A percentile compares a stretch with the other conserved stretches of the same genome.
Conservation (phyloP, 2,329 filamentous ascomycete genomes). For the Scedosporium apiospermum region DNA sequence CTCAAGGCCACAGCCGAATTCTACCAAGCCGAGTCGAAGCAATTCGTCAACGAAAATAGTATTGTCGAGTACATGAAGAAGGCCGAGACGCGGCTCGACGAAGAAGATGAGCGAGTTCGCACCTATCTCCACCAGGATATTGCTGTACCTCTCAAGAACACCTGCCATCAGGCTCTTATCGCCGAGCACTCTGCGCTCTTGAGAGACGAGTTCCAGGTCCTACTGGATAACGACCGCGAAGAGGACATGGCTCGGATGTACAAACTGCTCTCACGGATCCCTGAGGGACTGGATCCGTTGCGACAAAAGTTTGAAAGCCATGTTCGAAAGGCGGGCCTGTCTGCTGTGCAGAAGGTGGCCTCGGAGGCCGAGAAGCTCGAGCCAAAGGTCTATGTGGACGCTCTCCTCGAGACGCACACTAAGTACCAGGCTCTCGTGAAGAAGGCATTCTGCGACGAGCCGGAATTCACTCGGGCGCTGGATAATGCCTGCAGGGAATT, state of each 20-base stretch:
- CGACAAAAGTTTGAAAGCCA: conserved; percentile 83
- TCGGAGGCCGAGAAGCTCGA: conserved; percentile 83
- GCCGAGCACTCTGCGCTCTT: conserved; percentile 78
- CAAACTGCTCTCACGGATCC: conserved; percentile 76
- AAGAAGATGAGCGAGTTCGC: conserved; percentile 88
- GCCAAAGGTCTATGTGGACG: conserved; percentile 93
- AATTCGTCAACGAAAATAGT: conserved; percentile 92
- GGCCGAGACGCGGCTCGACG: conserved; percentile 77
- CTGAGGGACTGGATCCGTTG: conserved; percentile 83
- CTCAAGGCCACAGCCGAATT: conserved; percentile 74
- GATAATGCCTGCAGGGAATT: conserved; percentile 98
- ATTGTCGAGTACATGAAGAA: conserved; percentile 99
- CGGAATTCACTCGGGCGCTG: conserved; percentile 89
- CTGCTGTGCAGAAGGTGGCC: conserved; percentile 84
- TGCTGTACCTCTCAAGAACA: conserved; percentile 70
- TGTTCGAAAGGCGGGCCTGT: conserved; percentile 79
- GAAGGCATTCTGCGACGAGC: conserved; percentile 86
- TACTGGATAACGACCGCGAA: conserved; percentile 88
- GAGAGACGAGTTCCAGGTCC: conserved; percentile 87
- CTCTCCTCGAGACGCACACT: conserved; percentile 85
- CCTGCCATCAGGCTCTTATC: conserved; percentile 83
- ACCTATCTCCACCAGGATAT: conserved; percentile 92
- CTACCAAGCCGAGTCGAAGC: conserved; percentile 85
- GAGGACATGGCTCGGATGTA: conserved; percentile 98
- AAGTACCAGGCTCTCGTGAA: conserved; percentile 89